Conservation (phyloP, 73 alveolate genomes). For the Tetrahymena malaccensis region DNA sequence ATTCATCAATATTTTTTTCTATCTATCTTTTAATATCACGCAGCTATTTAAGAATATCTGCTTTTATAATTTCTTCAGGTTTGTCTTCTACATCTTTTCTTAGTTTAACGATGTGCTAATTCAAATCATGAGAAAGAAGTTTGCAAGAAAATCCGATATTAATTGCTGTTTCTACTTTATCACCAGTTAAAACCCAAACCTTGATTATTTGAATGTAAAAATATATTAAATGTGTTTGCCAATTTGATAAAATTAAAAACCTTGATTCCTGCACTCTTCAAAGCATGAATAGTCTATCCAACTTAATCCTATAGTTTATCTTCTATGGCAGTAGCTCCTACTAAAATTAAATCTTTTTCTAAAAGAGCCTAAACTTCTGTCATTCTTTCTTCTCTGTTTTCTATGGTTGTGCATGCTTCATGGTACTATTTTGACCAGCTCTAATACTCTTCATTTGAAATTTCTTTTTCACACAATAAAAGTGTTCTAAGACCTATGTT, state of each 20-base stretch:
- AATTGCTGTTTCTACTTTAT: slow-evolving; percentile 83
- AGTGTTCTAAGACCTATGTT: slow-evolving; percentile 89
- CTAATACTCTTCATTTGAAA: slow-evolving; percentile 70
- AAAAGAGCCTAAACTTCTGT: slow-evolving; percentile 62
- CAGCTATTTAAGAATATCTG: neutral
- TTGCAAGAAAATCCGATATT: slow-evolving; percentile 78
- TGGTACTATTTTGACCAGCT: slow-evolving; percentile 64
- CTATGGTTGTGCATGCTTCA: slow-evolving; percentile 62
- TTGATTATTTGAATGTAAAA: slow-evolving; percentile 30
- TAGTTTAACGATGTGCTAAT: slow-evolving; percentile 26
- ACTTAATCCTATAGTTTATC: slow-evolving; percentile 93
- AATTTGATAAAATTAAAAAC: slow-evolving; percentile 4
- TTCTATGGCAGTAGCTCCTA: slow-evolving; percentile 96
- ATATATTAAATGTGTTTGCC: too few relatives aligned
- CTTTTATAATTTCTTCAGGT: neutral
- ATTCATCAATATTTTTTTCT: slow-evolving; percentile 3
- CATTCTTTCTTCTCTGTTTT: slow-evolving; percentile 66
- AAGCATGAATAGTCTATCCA: slow-evolving; percentile 54
- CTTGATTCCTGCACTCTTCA: slow-evolving; percentile 84
- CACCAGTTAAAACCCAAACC: slow-evolving; percentile 82
- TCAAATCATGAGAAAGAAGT: slow-evolving; percentile 50
- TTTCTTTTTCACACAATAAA: slow-evolving; percentile 76
- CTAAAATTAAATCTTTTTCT: slow-evolving; percentile 65
- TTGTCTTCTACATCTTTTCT: slow-evolving; percentile 1
- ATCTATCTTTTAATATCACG: slow-evolving; percentile 45